Conservation (phyloP, 176 grass and related monocot genomes). For the Oryza meyeriana region DNA sequence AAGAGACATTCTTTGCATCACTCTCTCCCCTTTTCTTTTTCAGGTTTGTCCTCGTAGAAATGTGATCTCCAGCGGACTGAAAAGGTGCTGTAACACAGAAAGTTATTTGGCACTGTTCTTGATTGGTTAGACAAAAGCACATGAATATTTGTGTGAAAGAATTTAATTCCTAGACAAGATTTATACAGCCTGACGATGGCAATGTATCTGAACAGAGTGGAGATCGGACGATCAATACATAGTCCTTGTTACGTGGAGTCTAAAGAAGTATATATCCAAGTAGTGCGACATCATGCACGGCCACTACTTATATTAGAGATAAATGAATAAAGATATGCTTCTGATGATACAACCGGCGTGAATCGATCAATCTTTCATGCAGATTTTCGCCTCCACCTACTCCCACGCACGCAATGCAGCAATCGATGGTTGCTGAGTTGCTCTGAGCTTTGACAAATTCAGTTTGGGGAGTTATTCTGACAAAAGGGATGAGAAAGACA, state of each 20-base stretch:
- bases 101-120: not conserved
- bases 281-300: not conserved
- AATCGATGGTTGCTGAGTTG: not conserved
- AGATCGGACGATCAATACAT: not conserved
- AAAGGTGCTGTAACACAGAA: not conserved
- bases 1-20: no score
- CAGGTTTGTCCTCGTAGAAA: not conserved
- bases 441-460: not conserved
- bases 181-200: no score
- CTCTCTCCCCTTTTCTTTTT: not conserved
- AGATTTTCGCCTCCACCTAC: not conserved
- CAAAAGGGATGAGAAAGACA: not conserved
- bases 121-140: not conserved
- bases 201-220: not conserved
- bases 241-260: not conserved
- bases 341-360: not conserved
- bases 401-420: not conserved
- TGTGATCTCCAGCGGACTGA: not conserved
- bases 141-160: not conserved
- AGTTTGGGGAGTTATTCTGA: not conserved
- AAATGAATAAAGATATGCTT: not conserved
- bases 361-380: not conserved
- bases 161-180: not conserved
- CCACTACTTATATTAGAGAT: not conserved
- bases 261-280: not conserved